These are phyloP conservation scores for Zoysia pacifica DNA, from an alignment of 176 grass and related monocot genomes.

Conservation along the genomic window DNA sequence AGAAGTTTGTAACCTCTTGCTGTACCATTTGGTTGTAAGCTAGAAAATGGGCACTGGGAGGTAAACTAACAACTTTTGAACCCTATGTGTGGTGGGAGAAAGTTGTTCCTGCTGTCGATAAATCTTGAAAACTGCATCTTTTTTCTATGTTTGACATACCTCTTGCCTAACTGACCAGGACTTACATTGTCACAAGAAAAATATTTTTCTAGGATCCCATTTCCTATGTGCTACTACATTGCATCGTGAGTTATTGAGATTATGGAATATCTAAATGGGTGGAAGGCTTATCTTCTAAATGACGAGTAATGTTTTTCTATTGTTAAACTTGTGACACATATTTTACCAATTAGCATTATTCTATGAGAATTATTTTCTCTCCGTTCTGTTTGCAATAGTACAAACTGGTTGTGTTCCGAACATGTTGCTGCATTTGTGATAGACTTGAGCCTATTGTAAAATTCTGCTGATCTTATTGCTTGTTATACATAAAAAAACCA, in stretches of 20 bases:
- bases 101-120: constrained; percentile 26
- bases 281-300: background rate
- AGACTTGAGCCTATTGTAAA: constrained; percentile 9
- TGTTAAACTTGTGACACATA: background rate
- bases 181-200: constrained; percentile 25
- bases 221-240: constrained; percentile 11
- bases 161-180: constrained; percentile 28
- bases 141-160: constrained; percentile 34
- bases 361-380: background rate
- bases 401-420: background rate
- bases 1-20: constrained; percentile 18
- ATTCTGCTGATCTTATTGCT: constrained; percentile 10
- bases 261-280: constrained; percentile 13
- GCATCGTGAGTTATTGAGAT: background rate
- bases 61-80: constrained; percentile 20
- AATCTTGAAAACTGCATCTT: constrained; percentile 26
- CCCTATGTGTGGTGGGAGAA: constrained; percentile 24
- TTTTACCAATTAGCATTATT: background rate
- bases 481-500: constrained; percentile 20
- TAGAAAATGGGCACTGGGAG: constrained; percentile 40
- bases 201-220: constrained; percentile 33
- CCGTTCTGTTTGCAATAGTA: background rate
- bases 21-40: constrained; percentile 2
- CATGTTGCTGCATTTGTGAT: constrained; percentile 10
- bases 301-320: background rate